These are phyloP conservation scores for Rubia tinctorum DNA, from an alignment of 305 asterid genomes.

Conservation along the genomic window DNA sequence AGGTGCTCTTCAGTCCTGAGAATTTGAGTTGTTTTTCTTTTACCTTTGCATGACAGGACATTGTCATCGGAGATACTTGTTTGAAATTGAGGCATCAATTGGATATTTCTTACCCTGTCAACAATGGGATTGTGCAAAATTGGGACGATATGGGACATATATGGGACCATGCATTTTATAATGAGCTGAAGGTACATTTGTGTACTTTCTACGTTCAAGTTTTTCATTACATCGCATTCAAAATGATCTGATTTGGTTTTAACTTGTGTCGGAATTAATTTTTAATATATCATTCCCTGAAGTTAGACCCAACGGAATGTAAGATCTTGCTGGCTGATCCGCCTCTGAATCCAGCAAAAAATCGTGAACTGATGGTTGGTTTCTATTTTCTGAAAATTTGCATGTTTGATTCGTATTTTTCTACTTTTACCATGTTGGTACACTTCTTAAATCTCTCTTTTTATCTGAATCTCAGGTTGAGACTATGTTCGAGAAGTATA, in stretches of 20 bases:
- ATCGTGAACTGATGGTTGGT: slow-evolving; percentile 91
- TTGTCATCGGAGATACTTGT: slow-evolving; percentile 89
- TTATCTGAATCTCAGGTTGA: slow-evolving; percentile 62
- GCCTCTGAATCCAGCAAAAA: slow-evolving; percentile 96
- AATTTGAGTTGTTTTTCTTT: neutral
- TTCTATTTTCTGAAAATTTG: slow-evolving; percentile 16
- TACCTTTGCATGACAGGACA: slow-evolving; percentile 43
- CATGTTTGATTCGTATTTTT: neutral
- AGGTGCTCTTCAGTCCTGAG: neutral
- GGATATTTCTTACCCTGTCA: slow-evolving; percentile 92
- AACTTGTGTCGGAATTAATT: slow-evolving; percentile 17
- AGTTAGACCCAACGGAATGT: slow-evolving; percentile 92
- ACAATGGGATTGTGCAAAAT: slow-evolving; percentile 93
- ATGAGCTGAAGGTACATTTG: slow-evolving; percentile 74
- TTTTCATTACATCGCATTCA: neutral
- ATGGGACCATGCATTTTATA: slow-evolving; percentile 93
- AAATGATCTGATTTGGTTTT: neutral
- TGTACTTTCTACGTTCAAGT: neutral
- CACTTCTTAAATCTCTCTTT: slow-evolving; percentile 12
- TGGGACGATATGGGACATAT: slow-evolving; percentile 97
- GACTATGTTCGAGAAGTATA: slow-evolving; percentile 96
- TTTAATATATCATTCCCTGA: slow-evolving; percentile 31
- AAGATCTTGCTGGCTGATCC: slow-evolving; percentile 96
- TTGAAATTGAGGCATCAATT: slow-evolving; percentile 91
- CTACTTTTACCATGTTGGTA: slow-evolving; percentile 18